Percentiles rank a stretch among this genome's conserved stretches.
Conservation (phyloP, 305 asterid species). For the Stenogyne calaminthoides region DNA sequence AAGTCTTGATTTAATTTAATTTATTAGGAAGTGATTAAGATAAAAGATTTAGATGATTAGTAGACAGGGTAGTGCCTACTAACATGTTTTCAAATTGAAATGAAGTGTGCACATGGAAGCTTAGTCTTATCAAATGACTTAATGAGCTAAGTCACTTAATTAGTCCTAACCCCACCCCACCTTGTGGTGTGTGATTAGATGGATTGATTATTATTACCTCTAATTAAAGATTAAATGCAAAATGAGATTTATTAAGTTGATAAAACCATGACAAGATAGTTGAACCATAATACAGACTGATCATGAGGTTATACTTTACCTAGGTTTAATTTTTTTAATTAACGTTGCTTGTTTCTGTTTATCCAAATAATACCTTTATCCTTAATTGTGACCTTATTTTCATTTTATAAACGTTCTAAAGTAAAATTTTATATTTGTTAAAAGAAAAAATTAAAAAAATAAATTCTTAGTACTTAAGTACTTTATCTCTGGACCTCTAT, state of each 20-base stretch:
- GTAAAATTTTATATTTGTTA: background rate
- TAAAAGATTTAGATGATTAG: slow-evolving; percentile 1
- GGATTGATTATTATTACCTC: slow-evolving; percentile 4
- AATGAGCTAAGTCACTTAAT: slow-evolving; percentile 25
- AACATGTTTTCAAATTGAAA: too few relatives aligned
- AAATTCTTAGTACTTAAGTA: too few relatives aligned
- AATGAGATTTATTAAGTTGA: slow-evolving; percentile 24
- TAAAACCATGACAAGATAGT: slow-evolving; percentile 29
- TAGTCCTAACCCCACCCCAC: slow-evolving; percentile 8
- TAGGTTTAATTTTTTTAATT: background rate
- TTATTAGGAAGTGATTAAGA: slow-evolving; percentile 4
- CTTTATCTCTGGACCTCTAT: too few relatives aligned
- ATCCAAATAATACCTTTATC: background rate
- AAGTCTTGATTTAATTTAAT: background rate
- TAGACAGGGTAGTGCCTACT: too few relatives aligned
- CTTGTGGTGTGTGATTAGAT: slow-evolving; percentile 19
- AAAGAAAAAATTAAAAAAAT: too few relatives aligned
- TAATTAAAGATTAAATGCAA: slow-evolving; percentile 3
- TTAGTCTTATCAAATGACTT: slow-evolving; percentile 33
- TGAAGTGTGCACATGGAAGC: slow-evolving; percentile 39
- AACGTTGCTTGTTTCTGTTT: background rate
- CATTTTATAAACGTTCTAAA: background rate
- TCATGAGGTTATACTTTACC: slow-evolving; percentile 36
- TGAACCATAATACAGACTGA: slow-evolving; percentile 27
- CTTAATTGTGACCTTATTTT: background rate